Evolutionary conservation across 495 filamentous ascomycete genomes (phyloP).

Genomic region (Penicillium riverlandense): DNA sequence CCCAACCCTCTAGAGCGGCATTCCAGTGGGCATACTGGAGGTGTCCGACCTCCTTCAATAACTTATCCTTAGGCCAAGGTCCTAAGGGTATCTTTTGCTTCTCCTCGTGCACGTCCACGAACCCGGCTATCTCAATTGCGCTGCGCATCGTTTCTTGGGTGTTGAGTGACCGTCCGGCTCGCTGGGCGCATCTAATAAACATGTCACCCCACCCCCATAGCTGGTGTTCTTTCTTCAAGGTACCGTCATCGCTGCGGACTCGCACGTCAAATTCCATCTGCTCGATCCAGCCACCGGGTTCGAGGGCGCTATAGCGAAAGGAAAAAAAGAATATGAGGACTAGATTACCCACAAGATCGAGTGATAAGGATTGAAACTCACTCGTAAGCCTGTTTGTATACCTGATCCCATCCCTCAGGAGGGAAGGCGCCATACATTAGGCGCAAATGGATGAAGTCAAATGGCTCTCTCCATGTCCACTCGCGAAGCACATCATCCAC

Average conservation of each 20-base stretch:
- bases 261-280: constrained; percentile 37
- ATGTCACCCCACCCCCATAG: constrained; percentile 9
- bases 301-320: constrained; percentile 6
- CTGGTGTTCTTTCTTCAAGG: constrained; percentile 15
- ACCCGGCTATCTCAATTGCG: constrained; percentile 20
- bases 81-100: constrained; percentile 55
- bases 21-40: constrained; percentile 51
- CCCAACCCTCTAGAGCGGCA: constrained; percentile 2
- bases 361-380: constrained; percentile 2
- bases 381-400: constrained; percentile 17
- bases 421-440: constrained; percentile 7
- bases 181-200: constrained; percentile 8
- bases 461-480: constrained; percentile 11
- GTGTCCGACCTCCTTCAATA: constrained; percentile 55
- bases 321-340: background rate
- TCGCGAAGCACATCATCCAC: constrained; percentile 16
- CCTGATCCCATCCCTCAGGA: constrained; percentile 9
- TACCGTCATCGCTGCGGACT: constrained; percentile 34
- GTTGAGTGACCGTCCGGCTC: constrained; percentile 1
- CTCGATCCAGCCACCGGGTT: constrained; percentile 46
- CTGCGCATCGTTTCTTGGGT: constrained; percentile 4
- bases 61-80: constrained; percentile 55
- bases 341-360: background rate
- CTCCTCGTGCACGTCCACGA: constrained; percentile 23
- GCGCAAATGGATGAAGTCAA: constrained; percentile 17